Evolutionary conservation across 2,329 filamentous ascomycete species (phyloP), one percentile per base, ranked within the genome.

Genomic region (Mycogone perniciosa): DNA sequence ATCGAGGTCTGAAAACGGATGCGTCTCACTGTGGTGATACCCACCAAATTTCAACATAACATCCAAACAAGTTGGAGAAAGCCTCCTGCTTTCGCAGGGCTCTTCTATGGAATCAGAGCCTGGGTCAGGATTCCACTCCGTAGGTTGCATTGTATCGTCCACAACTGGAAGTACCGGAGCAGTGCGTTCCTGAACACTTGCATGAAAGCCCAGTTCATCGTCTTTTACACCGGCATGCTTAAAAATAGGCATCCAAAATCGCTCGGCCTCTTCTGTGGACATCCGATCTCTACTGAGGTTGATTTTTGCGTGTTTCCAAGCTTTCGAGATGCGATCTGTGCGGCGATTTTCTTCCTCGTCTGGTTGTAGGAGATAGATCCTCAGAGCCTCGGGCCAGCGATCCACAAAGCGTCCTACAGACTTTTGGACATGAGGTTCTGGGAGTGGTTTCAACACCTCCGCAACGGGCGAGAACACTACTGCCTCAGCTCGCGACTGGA

Each of bases 81-180:
- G 42, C 6, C 10, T 13, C 7, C 31, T 50, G 11, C 7, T n/a
- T 31, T 41, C 50, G 4, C 13, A 13, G 33, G 41, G 29, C 13
- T 42, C 34, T 6, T 39, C 34, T 20, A 48, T 33, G 1, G 10
- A 38, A 5, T 27, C n/a, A 11, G 39, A 50, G 1, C 41, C 37
- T 4, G 46, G 41, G 26, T 44, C 46, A 2, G 50, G 50, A 42
- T 52, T 49, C 50, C 50, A 52, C 7, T 52, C 50, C 2, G 26
- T 27, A 6, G 46, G 46, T 7, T 50, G 41, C 39, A 34, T 34
- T 6, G 10, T 26, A 13, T 42, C 37, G 6, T 46, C 46, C 2
- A 27, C 10, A 5, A 33, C 8, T 1, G 50, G 50, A 9, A 52
- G 30, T 30, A 37, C 40, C n/a, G 46, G 50, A 11, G 34, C 27